Percentiles rank a stretch among this genome's conserved stretches.
phyloP scores from a whole-genome alignment of 2,329 filamentous ascomycete genomes.

The Hymenoscyphus repandus region DNA sequence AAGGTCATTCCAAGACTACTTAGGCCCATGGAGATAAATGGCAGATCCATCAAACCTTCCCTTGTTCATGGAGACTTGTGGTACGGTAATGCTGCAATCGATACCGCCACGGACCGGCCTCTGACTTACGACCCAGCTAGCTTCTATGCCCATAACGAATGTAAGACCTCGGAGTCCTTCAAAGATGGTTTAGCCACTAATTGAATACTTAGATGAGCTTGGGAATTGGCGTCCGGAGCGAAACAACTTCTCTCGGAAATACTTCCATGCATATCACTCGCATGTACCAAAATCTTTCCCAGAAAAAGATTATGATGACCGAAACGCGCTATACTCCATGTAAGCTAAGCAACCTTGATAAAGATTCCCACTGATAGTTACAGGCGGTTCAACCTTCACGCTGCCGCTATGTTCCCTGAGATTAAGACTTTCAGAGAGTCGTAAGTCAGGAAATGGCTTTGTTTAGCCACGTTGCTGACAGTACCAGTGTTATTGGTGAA shows the following conservation, averaged over 20 bases:
- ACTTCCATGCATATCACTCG: slow-evolving; percentile 2
- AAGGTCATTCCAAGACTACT: slow-evolving; percentile 19
- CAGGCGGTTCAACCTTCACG: slow-evolving; percentile 1
- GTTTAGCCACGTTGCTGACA: too few relatives aligned
- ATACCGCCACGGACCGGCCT: slow-evolving; percentile 6
- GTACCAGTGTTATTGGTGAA: too few relatives aligned
- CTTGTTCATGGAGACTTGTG: slow-evolving; percentile 23
- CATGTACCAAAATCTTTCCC: not conserved
- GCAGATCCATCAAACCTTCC: slow-evolving; percentile 12
- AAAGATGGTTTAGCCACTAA: not conserved
- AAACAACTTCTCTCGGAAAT: slow-evolving; percentile 3
- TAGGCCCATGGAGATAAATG: slow-evolving; percentile 15
- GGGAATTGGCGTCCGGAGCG: slow-evolving; percentile 5
- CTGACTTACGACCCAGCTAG: slow-evolving; percentile 16
- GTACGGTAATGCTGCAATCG: slow-evolving; percentile 15
- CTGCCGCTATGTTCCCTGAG: not conserved
- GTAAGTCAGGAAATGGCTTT: too few relatives aligned
- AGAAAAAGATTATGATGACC: slow-evolving; percentile 1
- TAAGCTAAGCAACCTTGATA: not conserved
- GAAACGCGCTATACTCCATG: slow-evolving; percentile 1
- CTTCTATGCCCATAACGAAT: slow-evolving; percentile 30
- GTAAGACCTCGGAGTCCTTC: slow-evolving; percentile 2
- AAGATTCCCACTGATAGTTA: not conserved
- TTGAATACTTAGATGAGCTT: not conserved
- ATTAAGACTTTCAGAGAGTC: not conserved